These are phyloP conservation scores for Metschnikowia baotianmanensis DNA, from an alignment of 805 yeast genomes.

Conservation along the genomic window DNA sequence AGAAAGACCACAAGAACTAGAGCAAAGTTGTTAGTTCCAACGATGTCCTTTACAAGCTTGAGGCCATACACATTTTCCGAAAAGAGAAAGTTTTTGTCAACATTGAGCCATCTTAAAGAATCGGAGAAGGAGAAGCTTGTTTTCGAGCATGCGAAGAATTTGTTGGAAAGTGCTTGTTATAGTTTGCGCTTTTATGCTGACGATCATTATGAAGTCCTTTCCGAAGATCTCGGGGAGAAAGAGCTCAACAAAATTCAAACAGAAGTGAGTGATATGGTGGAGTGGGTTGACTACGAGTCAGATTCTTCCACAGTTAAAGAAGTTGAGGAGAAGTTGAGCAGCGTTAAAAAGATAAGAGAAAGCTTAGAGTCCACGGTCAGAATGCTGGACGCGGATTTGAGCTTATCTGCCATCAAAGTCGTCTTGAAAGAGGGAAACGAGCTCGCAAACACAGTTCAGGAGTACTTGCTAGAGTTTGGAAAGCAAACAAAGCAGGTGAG, in stretches of 20 bases:
- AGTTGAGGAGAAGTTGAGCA: conserved; percentile 25
- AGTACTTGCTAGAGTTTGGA: conserved; percentile 42
- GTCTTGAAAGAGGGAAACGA: conserved; percentile 43
- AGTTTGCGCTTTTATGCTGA: conserved; percentile 59
- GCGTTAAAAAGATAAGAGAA: conserved; percentile 19
- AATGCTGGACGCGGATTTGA: conserved; percentile 47
- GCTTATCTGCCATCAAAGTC: conserved; percentile 41
- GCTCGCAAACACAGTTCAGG: conserved; percentile 43
- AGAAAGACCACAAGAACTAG: conserved; percentile 19
- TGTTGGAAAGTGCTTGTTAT: conserved; percentile 73
- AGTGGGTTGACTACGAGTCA: conserved; percentile 78
- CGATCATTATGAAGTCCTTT: conserved; percentile 43
- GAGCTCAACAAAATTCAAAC: conserved; percentile 30
- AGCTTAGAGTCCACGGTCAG: conserved; percentile 35
- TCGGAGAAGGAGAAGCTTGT: conserved; percentile 54
- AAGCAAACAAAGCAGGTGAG: conserved; percentile 44
- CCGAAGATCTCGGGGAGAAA: conserved; percentile 38
- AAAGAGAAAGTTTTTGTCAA: conserved; percentile 44
- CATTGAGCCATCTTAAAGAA: conserved; percentile 50
- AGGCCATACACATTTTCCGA: conserved; percentile 36
- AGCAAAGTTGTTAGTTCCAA: conserved; percentile 33
- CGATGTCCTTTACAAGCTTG: conserved; percentile 44
- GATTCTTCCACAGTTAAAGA: conserved; percentile 43
- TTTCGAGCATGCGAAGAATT: conserved; percentile 60
- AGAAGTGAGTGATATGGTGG: conserved; percentile 50